phyloP scores from a whole-genome alignment of 441 rosid species.

The Iberis amara region DNA sequence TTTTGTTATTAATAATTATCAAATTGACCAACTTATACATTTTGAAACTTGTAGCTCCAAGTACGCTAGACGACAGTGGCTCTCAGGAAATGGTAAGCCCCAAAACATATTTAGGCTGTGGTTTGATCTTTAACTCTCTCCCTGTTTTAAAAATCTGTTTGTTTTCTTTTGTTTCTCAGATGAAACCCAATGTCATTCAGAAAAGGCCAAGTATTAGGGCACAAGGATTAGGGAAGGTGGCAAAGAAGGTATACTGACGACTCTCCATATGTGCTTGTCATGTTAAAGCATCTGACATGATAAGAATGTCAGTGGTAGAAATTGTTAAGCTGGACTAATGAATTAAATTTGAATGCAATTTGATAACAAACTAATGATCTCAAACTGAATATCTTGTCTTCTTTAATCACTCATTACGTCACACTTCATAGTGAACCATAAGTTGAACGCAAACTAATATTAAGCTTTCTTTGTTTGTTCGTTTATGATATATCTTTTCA shows the following conservation, averaged over 20 bases:
- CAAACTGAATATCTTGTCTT: no score
- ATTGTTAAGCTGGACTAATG: not conserved
- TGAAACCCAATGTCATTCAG: slow-evolving; percentile 42
- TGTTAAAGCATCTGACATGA: slow-evolving; percentile 15
- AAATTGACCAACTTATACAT: slow-evolving; percentile 23
- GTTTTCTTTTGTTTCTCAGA: slow-evolving; percentile 26
- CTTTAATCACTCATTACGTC: no score
- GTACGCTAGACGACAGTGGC: slow-evolving; percentile 33
- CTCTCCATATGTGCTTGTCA: slow-evolving; percentile 21
- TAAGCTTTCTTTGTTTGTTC: not conserved
- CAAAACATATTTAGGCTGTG: slow-evolving; percentile 13
- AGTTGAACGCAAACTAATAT: not conserved
- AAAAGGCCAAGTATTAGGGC: slow-evolving; percentile 44
- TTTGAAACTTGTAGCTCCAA: slow-evolving; percentile 44
- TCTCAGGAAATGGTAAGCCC: slow-evolving; percentile 51
- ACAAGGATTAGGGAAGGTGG: slow-evolving; percentile 41
- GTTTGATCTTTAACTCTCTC: slow-evolving; percentile 13
- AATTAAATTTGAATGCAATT: not conserved
- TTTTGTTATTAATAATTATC: slow-evolving; percentile 14
- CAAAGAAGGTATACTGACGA: slow-evolving; percentile 41
- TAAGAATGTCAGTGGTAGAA: no score
- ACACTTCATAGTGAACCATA: no score
- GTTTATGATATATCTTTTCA: slow-evolving; percentile 24
- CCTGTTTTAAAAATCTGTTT: no score
- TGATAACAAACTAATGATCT: no score